Evolutionary conservation across 192 early-diverging fungal genomes (phyloP).

Genomic region (Backusella circina): DNA sequence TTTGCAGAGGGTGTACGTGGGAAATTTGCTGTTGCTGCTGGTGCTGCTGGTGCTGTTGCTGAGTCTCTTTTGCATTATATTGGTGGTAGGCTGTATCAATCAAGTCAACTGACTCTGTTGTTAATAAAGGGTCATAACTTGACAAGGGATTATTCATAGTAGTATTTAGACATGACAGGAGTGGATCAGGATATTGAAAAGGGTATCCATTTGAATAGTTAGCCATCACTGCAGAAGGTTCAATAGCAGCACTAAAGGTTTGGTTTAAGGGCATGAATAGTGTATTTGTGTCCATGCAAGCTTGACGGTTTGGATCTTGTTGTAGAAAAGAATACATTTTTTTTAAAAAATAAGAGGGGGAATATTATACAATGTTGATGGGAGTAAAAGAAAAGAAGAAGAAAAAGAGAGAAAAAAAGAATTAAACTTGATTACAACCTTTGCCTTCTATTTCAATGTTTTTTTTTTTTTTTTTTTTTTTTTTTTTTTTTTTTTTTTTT

Average conservation of each 20-base stretch:
- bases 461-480: neutral
- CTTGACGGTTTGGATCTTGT: neutral
- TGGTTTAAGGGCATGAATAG: slow-evolving; percentile 2
- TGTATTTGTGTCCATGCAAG: neutral
- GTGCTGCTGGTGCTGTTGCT: neutral
- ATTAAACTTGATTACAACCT: neutral
- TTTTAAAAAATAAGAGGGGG: neutral
- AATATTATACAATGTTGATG: neutral
- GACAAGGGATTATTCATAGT: neutral
- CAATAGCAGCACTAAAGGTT: neutral
- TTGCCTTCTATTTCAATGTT: neutral
- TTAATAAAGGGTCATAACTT: neutral
- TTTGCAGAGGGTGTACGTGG: slow-evolving; percentile 10
- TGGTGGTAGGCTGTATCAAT: neutral
- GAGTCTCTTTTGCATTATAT: neutral
- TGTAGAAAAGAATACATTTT: slow-evolving; percentile 8
- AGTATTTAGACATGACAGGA: neutral
- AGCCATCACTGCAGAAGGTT: neutral
- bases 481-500: neutral
- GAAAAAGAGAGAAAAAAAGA: neutral
- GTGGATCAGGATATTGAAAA: neutral
- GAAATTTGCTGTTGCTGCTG: neutral
- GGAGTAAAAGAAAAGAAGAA: slow-evolving; percentile 6
- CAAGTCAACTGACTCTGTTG: neutral
- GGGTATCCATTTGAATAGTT: slow-evolving; percentile 1